A percentile compares a stretch with the other conserved stretches of the same genome.
Evolutionary conservation across 2,329 filamentous ascomycete species (phyloP).

Genomic region (Calonectria leucothoes): DNA sequence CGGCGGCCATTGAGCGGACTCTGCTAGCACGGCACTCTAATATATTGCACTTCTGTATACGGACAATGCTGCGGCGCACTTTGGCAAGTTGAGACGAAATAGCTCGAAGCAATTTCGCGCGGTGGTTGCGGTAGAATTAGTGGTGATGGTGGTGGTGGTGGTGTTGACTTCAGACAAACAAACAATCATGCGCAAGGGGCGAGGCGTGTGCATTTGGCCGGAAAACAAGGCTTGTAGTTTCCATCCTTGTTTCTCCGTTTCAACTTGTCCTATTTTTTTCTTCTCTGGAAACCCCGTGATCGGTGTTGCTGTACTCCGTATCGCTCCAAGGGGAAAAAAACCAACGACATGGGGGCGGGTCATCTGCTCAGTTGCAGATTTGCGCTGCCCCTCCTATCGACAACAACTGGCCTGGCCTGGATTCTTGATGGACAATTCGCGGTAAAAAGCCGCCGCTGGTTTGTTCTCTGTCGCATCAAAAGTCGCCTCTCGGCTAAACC

Average conservation of each 20-base stretch:
- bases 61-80: neutral
- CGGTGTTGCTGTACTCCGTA: neutral
- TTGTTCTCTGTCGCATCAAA: neutral
- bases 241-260: neutral
- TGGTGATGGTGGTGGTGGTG: neutral
- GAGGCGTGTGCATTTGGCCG: slow-evolving; percentile 1
- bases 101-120: neutral
- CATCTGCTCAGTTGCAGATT: slow-evolving; percentile 17
- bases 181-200: neutral
- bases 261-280: neutral
- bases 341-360: slow-evolving; percentile 8
- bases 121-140: no score
- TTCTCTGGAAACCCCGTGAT: slow-evolving; percentile 2
- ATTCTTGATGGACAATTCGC: neutral
- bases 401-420: neutral
- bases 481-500: neutral
- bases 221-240: neutral
- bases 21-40: slow-evolving; percentile 5
- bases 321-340: neutral
- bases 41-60: neutral
- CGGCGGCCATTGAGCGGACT: slow-evolving; percentile 4
- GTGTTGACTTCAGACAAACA: slow-evolving; percentile 5
- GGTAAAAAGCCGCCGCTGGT: neutral
- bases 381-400: slow-evolving; percentile 14
- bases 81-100: slow-evolving; percentile 7